phyloP scores from a whole-genome alignment of 108 stramenopile species.

The Cyclotella distinguenda region DNA sequence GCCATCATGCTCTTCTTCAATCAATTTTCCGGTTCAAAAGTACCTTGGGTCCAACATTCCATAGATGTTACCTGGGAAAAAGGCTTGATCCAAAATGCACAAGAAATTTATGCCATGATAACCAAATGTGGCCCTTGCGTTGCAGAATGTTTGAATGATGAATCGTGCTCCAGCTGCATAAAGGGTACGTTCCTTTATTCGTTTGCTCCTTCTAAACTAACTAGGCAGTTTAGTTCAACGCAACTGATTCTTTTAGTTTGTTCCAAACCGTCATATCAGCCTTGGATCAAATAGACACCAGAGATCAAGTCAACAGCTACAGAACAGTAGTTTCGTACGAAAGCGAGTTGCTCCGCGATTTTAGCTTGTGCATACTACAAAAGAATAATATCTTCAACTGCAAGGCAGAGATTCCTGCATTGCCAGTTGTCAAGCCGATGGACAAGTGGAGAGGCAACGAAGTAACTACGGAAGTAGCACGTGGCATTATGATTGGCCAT shows the following conservation, averaged over 20 bases:
- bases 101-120: slow-evolving; percentile 77
- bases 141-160: slow-evolving; percentile 61
- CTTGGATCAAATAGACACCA: slow-evolving; percentile 72
- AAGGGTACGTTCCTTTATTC: slow-evolving; percentile 12
- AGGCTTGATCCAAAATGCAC: slow-evolving; percentile 68
- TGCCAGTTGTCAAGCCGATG: slow-evolving; percentile 65
- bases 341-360: slow-evolving; percentile 80
- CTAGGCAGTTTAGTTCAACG: not conserved
- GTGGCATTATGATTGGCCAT: slow-evolving; percentile 86
- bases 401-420: slow-evolving; percentile 64
- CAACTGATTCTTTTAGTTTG: not conserved
- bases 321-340: slow-evolving; percentile 94
- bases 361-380: slow-evolving; percentile 89
- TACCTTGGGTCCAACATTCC: slow-evolving; percentile 63
- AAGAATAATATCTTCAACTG: slow-evolving; percentile 91
- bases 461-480: slow-evolving; percentile 65
- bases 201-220: not conserved
- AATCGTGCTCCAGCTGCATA: slow-evolving; percentile 71
- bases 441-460: slow-evolving; percentile 69
- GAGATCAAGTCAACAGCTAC: slow-evolving; percentile 87
- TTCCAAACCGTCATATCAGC: not conserved
- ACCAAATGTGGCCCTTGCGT: slow-evolving; percentile 79
- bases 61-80: slow-evolving; percentile 92
- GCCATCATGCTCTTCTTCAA: slow-evolving; percentile 77
- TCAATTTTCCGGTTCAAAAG: slow-evolving; percentile 50